Conservation (phyloP, 2,329 filamentous ascomycete genomes). For the Emericellopsis atlantica region DNA sequence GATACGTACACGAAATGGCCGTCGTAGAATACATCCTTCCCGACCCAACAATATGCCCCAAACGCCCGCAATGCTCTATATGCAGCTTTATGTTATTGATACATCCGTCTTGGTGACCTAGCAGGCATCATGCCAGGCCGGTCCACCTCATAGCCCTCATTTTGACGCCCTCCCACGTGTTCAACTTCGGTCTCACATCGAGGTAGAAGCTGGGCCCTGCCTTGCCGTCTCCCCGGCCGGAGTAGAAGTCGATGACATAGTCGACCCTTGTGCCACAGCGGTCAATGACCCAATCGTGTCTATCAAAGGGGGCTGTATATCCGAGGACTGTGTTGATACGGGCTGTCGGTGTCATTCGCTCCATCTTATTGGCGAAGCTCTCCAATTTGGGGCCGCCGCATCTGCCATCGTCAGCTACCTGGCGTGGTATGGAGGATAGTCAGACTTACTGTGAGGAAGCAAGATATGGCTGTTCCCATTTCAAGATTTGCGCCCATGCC, state of each 20-base stretch:
- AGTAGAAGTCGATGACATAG: conserved; percentile 97
- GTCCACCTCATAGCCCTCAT: conserved; percentile 44
- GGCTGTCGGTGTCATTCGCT: conserved; percentile 66
- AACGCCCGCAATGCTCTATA: not conserved
- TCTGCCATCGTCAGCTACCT: conserved; percentile 10
- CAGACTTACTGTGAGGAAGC: conserved; percentile 40
- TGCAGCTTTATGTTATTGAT: not conserved
- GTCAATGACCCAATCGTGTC: conserved; percentile 96
- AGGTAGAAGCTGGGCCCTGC: conserved; percentile 48
- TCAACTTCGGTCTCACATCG: conserved; percentile 56
- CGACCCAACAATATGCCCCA: not conserved
- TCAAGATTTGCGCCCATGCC: conserved; percentile 83
- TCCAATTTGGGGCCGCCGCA: conserved; percentile 70
- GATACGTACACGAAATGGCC: not conserved
- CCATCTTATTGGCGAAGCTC: conserved; percentile 65
- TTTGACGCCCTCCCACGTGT: conserved; percentile 54
- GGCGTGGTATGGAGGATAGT: not conserved
- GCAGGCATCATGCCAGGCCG: conserved; percentile 23
- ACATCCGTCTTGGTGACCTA: conserved; percentile 12
- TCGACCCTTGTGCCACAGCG: conserved; percentile 76
- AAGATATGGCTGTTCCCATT: conserved; percentile 67
- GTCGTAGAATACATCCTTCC: not conserved
- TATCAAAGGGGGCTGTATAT: conserved; percentile 86
- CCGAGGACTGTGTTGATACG: conserved; percentile 72
- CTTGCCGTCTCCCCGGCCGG: conserved; percentile 41